Percentiles rank a stretch among this genome's conserved stretches.
phyloP scores from a whole-genome alignment of 202 grass and related monocot genomes.

The Miscanthus sacchariflorus region DNA sequence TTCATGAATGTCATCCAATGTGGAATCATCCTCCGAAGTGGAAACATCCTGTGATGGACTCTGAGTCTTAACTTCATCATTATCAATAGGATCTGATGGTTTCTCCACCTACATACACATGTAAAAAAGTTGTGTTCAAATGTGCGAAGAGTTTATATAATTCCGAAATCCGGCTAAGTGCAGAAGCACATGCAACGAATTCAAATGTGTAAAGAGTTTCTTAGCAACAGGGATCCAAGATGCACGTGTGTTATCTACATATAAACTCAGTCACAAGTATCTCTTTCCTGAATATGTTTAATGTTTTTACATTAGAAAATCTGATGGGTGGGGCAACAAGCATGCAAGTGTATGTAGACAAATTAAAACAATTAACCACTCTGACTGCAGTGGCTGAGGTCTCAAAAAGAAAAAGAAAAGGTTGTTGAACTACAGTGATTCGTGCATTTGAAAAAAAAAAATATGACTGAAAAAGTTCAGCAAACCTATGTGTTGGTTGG shows the following conservation, averaged over 20 bases:
- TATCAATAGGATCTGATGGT: slow-evolving; percentile 3
- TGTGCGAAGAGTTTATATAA: background rate
- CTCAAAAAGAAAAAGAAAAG: background rate
- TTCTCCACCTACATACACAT: slow-evolving; percentile 57
- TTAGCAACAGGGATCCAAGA: slow-evolving; percentile 5
- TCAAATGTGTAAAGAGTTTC: background rate
- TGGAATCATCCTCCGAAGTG: slow-evolving; percentile 45
- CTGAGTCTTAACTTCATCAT: slow-evolving; percentile 30
- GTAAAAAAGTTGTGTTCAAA: slow-evolving; percentile 32
- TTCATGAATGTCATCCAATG: slow-evolving; percentile 41
- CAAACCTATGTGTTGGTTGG: background rate
- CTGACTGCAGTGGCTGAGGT: background rate
- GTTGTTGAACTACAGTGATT: background rate
- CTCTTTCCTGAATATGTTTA: background rate
- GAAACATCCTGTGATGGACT: slow-evolving; percentile 44
- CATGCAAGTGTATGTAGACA: background rate
- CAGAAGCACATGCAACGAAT: background rate
- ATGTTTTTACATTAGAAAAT: background rate
- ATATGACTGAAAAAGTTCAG: background rate
- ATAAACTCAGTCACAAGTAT: background rate
- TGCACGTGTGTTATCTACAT: slow-evolving; percentile 8
- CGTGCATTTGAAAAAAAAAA: background rate
- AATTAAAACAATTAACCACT: background rate
- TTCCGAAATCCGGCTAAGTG: background rate
- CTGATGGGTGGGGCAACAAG: background rate